Conservation (phyloP, 208 protist genomes). For the Leishmania turanica region DNA sequence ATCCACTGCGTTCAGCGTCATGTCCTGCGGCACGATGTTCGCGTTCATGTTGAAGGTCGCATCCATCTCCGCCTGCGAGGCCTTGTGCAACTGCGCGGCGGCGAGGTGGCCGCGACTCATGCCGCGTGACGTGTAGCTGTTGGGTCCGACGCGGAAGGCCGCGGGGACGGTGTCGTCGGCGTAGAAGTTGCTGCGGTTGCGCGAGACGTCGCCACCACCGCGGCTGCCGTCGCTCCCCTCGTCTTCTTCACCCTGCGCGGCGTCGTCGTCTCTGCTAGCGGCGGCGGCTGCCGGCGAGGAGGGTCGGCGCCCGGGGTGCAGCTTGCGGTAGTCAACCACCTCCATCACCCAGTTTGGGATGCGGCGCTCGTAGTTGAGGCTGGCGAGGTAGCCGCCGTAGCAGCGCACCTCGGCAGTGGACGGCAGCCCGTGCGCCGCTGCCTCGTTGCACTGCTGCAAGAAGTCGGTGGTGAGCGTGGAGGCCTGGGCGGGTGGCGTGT, state of each 20-base stretch:
- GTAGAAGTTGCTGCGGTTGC: slow-evolving; percentile 67
- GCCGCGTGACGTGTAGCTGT: slow-evolving; percentile 55
- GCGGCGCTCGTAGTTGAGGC: slow-evolving; percentile 81
- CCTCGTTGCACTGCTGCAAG: slow-evolving; percentile 38
- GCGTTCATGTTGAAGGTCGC: slow-evolving; percentile 88
- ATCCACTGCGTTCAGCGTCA: slow-evolving; percentile 82
- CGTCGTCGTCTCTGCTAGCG: slow-evolving; percentile 6
- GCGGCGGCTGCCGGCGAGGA: not conserved
- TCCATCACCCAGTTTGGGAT: slow-evolving; percentile 86
- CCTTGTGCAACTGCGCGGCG: slow-evolving; percentile 81
- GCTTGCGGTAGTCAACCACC: slow-evolving; percentile 37
- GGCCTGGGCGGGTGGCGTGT: slow-evolving; percentile 6
- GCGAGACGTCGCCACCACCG: slow-evolving; percentile 23
- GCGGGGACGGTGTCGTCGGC: slow-evolving; percentile 58
- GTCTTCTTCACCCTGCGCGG: slow-evolving; percentile 27
- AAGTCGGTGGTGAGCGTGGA: slow-evolving; percentile 23
- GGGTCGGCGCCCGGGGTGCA: slow-evolving; percentile 6
- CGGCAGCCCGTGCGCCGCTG: slow-evolving; percentile 47
- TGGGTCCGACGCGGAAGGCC: slow-evolving; percentile 61
- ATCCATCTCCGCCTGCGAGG: slow-evolving; percentile 66
- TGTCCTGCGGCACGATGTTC: slow-evolving; percentile 89
- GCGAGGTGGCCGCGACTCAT: slow-evolving; percentile 86
- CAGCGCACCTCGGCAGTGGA: slow-evolving; percentile 56
- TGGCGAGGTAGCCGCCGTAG: slow-evolving; percentile 74
- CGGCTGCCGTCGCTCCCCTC: not conserved